These are phyloP conservation scores for Fusarium sp. DNA, from an alignment of 2,329 filamentous ascomycete species.

Conservation along the genomic window DNA sequence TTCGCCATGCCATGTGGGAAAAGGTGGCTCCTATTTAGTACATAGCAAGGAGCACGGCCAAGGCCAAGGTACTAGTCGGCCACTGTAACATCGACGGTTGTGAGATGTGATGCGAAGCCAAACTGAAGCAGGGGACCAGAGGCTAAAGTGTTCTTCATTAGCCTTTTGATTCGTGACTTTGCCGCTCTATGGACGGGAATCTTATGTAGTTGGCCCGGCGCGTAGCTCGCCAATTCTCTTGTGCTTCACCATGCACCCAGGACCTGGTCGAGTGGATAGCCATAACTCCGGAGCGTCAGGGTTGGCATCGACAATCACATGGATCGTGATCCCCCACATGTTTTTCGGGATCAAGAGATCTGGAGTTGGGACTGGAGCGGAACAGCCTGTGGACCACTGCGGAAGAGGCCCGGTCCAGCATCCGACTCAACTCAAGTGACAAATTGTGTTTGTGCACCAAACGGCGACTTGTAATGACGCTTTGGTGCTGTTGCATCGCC, in stretches of 20 bases:
- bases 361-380: slow-evolving; percentile 2
- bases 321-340: slow-evolving; percentile 33
- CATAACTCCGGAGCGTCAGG: slow-evolving; percentile 8
- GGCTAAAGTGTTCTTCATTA: background rate
- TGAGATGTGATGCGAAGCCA: background rate
- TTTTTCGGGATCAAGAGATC: slow-evolving; percentile 25
- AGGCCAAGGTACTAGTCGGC: background rate
- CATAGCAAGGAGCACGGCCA: background rate
- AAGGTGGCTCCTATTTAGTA: background rate
- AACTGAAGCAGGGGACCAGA: slow-evolving; percentile 3
- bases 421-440: background rate
- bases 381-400: slow-evolving; percentile 9
- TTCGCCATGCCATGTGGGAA: slow-evolving; percentile 37
- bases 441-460: background rate
- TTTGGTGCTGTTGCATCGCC: background rate
- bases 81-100: slow-evolving; percentile 5
- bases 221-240: slow-evolving; percentile 1
- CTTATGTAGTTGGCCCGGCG: background rate
- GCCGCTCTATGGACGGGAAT: background rate
- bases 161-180: slow-evolving; percentile 1
- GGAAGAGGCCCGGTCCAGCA: slow-evolving; percentile 8
- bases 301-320: slow-evolving; percentile 33
- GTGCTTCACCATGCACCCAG: background rate
- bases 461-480: slow-evolving; percentile 18
- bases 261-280: slow-evolving; percentile 3